A percentile compares a stretch with the other conserved stretches of the same genome.
Conservation (phyloP, 331 rosid species). For the Erythrophleum ivorense region DNA sequence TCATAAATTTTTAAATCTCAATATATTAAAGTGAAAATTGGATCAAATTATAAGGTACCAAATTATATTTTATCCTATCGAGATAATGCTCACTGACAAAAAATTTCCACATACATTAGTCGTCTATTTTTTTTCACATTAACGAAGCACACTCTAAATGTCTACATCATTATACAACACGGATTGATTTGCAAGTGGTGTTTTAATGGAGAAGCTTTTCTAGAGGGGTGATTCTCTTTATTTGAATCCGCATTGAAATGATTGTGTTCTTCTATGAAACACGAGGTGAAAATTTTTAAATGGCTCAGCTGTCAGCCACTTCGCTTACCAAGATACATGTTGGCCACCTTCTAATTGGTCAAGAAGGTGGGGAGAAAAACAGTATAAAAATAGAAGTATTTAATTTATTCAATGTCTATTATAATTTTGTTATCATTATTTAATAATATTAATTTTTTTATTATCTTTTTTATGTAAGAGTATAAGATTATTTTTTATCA, state of each 20-base stretch:
- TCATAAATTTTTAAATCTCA: background rate
- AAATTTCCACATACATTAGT: background rate
- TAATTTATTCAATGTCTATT: no score
- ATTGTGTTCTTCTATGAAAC: slow-evolving; percentile 22
- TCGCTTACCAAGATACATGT: background rate
- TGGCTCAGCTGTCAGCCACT: slow-evolving; percentile 19
- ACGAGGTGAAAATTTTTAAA: background rate
- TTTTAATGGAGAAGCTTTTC: background rate
- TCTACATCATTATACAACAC: background rate
- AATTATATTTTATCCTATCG: no score
- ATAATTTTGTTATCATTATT: no score
- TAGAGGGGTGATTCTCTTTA: background rate
- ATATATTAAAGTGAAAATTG: background rate
- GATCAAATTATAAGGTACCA: no score
- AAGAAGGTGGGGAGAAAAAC: no score
- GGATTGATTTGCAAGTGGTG: background rate
- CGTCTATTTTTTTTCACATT: background rate
- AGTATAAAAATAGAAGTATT: no score
- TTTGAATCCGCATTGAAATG: background rate
- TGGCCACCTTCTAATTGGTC: no score
- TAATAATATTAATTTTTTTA: no score
- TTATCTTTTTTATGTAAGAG: no score
- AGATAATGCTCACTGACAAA: background rate
- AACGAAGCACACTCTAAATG: background rate
- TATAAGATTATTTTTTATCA: no score